Evolutionary conservation across 352 stramenopile genomes (phyloP), one percentile per base, ranked within the genome.

Genomic region (Phytophthora ohioensis): DNA sequence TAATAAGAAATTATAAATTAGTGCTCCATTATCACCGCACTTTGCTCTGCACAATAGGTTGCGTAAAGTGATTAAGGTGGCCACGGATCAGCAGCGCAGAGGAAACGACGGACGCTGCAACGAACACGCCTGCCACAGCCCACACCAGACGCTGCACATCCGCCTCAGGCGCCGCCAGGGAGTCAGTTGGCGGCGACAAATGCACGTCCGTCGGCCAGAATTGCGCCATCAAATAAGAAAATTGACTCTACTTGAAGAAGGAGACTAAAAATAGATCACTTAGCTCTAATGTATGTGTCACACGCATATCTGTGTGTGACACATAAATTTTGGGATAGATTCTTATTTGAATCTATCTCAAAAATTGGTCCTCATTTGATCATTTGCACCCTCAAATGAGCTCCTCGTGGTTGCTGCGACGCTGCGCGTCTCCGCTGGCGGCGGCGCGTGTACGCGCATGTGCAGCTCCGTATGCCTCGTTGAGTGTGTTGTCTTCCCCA

Each of bases 31-130:
- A 11, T 42, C n/a, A 39, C 8, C 32, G 32, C 38, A 99, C 97
- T 75, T 99, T 99, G 67, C 93, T 88, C 76, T 99, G 97, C 11
- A 98, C 87, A 51, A 96, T 93, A 3, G 97, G 95, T 69, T 98
- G 84, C 57, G 93, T 91, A 65, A 98, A 98, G 71, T 98, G 93
- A 45, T 87, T 73, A 6, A 98, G 63, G 80, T 99, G 97, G 45
- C 80, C 79, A 17, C 87, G 90, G 75, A 99, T 98, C 57, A 98
- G 84, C 67, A 90, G 90, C 69, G 97, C 82, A 10, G 90, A 97
- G 31, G 97, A 88, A 2, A 98, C 58, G 39, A 96, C 88, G 0
- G 87, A 93, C 0, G 96, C 69, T 0, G 97, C 77, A 4, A 97
- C 91, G 71, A 98, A 98, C 3, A 93, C 87, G 4, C 95, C 95